phyloP scores from a whole-genome alignment of 2,329 filamentous ascomycete genomes.

The Pseudogymnoascus sp. region DNA sequence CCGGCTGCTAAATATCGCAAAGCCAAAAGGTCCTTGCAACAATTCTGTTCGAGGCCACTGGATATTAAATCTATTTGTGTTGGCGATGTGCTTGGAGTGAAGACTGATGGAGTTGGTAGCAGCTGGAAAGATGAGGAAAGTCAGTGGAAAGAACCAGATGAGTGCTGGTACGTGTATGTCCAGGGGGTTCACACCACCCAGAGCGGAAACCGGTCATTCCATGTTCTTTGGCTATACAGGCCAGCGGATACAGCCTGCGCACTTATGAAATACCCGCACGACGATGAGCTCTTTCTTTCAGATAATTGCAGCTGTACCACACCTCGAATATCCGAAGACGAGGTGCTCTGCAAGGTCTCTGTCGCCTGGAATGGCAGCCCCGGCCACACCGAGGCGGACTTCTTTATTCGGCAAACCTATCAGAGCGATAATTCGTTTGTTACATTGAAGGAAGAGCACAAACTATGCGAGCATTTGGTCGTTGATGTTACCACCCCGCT shows the following conservation, averaged over 20 bases:
- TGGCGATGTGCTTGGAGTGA: conserved; percentile 44
- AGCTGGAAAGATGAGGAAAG: conserved; percentile 48
- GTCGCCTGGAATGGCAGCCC: conserved; percentile 52
- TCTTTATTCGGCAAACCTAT: conserved; percentile 68
- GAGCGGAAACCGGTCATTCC: conserved; percentile 40
- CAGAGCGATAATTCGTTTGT: conserved; percentile 54
- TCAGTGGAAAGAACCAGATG: conserved; percentile 36
- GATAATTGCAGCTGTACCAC: conserved; percentile 63
- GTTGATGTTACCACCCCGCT: conserved; percentile 13
- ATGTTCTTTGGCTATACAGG: conserved; percentile 68
- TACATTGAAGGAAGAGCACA: conserved; percentile 47
- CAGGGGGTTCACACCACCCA: conserved; percentile 42
- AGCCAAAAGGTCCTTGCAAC: conserved; percentile 2
- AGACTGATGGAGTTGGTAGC: conserved; percentile 39
- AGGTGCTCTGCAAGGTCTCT: conserved; percentile 50
- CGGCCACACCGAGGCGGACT: conserved; percentile 28
- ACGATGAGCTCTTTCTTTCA: conserved; percentile 69
- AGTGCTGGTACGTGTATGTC: conserved; percentile 66
- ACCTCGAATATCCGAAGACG: conserved; percentile 41
- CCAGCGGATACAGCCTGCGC: conserved; percentile 65
- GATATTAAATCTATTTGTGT: conserved; percentile 42
- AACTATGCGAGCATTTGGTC: conserved; percentile 42
- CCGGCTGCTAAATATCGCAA: background rate
- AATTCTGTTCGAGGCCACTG: conserved; percentile 23
- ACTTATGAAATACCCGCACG: conserved; percentile 58